phyloP scores from a whole-genome alignment of 2,329 filamentous ascomycete species.

The Colletotrichum sp. region DNA sequence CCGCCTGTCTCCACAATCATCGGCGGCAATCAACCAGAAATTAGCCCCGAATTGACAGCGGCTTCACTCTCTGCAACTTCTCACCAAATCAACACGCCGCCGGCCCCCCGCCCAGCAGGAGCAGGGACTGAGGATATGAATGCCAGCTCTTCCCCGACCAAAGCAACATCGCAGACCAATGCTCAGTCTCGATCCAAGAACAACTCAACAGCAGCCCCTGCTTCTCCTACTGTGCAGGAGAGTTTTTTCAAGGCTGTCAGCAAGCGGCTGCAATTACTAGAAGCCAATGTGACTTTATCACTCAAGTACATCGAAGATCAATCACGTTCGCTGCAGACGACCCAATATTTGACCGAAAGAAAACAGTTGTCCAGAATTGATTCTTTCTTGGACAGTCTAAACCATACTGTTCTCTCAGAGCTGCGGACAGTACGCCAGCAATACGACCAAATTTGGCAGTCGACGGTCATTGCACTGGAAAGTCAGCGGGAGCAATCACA shows the following conservation, averaged over 20 bases:
- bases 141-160: slow-evolving; percentile 25
- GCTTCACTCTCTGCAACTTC: neutral
- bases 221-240: slow-evolving; percentile 88
- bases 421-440: slow-evolving; percentile 79
- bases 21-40: neutral
- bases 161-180: slow-evolving; percentile 30
- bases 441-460: slow-evolving; percentile 97
- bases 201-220: slow-evolving; percentile 46
- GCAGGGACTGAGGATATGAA: neutral
- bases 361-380: slow-evolving; percentile 85
- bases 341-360: slow-evolving; percentile 85
- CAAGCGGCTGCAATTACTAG: slow-evolving; percentile 88
- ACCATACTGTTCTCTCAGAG: slow-evolving; percentile 84
- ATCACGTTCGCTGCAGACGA: slow-evolving; percentile 86
- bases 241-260: slow-evolving; percentile 97
- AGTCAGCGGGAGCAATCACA: slow-evolving; percentile 85
- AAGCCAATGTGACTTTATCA: slow-evolving; percentile 90
- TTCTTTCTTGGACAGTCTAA: slow-evolving; percentile 82
- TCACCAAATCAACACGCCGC: neutral
- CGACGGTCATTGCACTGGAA: slow-evolving; percentile 89
- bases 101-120: neutral
- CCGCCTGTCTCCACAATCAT: neutral
- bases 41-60: neutral
- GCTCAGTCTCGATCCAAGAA: slow-evolving; percentile 39
- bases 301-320: slow-evolving; percentile 97